These are phyloP conservation scores for Arthroderma sp. DNA, from an alignment of 2,329 filamentous ascomycete genomes.

Conservation along the genomic window DNA sequence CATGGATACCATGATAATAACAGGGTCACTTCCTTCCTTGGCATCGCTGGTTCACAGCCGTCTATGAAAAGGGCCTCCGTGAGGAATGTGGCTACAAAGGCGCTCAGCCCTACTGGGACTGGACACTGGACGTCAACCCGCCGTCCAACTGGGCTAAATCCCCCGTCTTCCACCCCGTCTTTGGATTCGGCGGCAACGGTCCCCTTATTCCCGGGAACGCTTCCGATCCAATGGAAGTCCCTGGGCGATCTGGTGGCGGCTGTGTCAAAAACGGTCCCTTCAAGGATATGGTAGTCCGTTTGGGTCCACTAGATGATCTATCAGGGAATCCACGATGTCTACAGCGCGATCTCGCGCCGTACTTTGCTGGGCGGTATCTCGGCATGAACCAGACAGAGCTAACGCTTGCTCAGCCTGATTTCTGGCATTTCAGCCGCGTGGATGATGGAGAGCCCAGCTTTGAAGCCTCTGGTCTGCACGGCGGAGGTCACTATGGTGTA, in stretches of 20 bases:
- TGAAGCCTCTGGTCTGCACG: too few species aligned
- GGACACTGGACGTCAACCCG: slow-evolving; percentile 13
- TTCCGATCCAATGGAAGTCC: background rate
- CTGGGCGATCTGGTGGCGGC: slow-evolving; percentile 15
- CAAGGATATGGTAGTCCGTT: slow-evolving; percentile 24
- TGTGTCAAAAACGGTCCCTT: slow-evolving; percentile 20
- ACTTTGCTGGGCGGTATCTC: slow-evolving; percentile 5
- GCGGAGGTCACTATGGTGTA: background rate
- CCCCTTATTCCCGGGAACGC: slow-evolving; percentile 1
- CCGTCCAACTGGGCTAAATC: slow-evolving; percentile 5
- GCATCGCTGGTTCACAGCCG: slow-evolving; percentile 26
- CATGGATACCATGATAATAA: background rate
- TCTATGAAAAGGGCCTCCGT: slow-evolving; percentile 26
- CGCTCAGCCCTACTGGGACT: slow-evolving; percentile 26
- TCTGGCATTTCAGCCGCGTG: background rate
- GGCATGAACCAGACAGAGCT: background rate
- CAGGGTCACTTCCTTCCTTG: slow-evolving; percentile 18
- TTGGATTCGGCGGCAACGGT: slow-evolving; percentile 20
- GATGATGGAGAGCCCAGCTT: too few species aligned
- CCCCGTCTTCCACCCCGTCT: slow-evolving; percentile 16
- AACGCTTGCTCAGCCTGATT: background rate
- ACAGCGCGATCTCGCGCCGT: slow-evolving; percentile 26
- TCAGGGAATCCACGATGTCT: slow-evolving; percentile 25
- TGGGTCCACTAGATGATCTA: slow-evolving; percentile 14
- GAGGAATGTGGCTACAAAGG: slow-evolving; percentile 30